Evolutionary conservation across 176 grass and related monocot genomes (phyloP).

Genomic region (Saccharum officinarum): DNA sequence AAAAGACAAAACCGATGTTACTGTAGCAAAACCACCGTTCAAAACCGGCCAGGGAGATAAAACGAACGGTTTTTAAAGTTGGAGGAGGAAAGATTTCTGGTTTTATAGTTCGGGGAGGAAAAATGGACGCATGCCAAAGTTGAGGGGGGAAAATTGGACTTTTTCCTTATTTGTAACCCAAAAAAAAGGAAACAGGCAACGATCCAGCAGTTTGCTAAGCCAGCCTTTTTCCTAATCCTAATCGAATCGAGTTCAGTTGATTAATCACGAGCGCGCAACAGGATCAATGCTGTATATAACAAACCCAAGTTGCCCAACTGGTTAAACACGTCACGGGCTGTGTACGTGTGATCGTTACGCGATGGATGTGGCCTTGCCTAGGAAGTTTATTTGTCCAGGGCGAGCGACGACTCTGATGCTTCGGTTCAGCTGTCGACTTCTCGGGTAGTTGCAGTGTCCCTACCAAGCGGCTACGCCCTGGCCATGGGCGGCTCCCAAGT

Average conservation of each 20-base stretch:
- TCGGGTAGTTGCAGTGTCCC: constrained; percentile 21
- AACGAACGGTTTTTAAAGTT: too few relatives aligned
- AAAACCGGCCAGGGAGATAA: too few relatives aligned
- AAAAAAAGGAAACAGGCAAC: background rate
- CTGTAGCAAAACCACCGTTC: too few relatives aligned
- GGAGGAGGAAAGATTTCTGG: too few relatives aligned
- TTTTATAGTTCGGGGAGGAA: too few relatives aligned
- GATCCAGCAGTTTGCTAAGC: too few relatives aligned
- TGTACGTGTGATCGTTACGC: background rate
- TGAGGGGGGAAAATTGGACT: too few relatives aligned
- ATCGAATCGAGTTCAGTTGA: background rate
- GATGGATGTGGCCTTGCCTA: background rate
- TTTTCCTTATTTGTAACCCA: too few relatives aligned
- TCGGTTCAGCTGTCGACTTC: constrained; percentile 41
- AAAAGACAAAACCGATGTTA: too few relatives aligned
- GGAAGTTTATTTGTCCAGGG: constrained; percentile 9
- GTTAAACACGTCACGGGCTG: background rate
- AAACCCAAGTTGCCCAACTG: background rate
- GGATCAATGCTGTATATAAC: background rate
- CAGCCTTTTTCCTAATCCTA: background rate
- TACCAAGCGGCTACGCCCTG: background rate
- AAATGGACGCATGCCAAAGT: too few relatives aligned
- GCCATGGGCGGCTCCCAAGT: background rate
- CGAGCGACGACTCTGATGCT: background rate
- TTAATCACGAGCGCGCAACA: background rate